Conservation (phyloP, 176 grass and related monocot species). For the Bonia amplexicaulis region DNA sequence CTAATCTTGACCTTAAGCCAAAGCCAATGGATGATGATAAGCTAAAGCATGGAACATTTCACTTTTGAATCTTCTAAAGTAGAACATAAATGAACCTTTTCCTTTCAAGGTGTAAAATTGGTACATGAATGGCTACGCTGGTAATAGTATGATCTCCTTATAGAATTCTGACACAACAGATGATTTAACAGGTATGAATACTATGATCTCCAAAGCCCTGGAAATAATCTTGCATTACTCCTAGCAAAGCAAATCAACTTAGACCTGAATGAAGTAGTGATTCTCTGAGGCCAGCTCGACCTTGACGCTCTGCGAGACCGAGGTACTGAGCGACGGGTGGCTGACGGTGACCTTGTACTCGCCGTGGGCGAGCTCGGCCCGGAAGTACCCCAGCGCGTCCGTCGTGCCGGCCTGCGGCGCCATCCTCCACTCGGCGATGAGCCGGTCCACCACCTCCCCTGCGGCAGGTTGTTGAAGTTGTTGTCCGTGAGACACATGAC, state of each 20-base stretch:
- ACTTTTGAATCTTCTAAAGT: conserved; percentile 14
- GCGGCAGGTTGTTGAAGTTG: conserved; percentile 61
- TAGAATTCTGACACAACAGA: background rate
- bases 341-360: conserved; percentile 61
- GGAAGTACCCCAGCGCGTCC: conserved; percentile 46
- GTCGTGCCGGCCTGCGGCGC: conserved; percentile 30
- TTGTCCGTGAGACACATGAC: conserved; percentile 86
- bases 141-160: conserved; percentile 4
- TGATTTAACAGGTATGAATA: background rate
- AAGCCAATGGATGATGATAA: background rate
- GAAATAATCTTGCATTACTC: background rate
- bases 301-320: conserved; percentile 45
- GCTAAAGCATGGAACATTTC: background rate
- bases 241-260: conserved; percentile 6
- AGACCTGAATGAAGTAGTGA: conserved; percentile 42
- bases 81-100: background rate
- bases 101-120: conserved; percentile 21
- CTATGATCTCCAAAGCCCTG: conserved; percentile 3
- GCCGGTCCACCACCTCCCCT: conserved; percentile 62
- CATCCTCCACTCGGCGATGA: conserved; percentile 62
- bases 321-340: conserved; percentile 44
- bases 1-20: conserved; percentile 21
- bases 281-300: conserved; percentile 40
- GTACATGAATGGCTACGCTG: conserved; percentile 22
- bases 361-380: conserved; percentile 53